Evolutionary conservation across 2,329 filamentous ascomycete species (phyloP).

Genomic region (Cladosporium austrohemisphaericum): DNA sequence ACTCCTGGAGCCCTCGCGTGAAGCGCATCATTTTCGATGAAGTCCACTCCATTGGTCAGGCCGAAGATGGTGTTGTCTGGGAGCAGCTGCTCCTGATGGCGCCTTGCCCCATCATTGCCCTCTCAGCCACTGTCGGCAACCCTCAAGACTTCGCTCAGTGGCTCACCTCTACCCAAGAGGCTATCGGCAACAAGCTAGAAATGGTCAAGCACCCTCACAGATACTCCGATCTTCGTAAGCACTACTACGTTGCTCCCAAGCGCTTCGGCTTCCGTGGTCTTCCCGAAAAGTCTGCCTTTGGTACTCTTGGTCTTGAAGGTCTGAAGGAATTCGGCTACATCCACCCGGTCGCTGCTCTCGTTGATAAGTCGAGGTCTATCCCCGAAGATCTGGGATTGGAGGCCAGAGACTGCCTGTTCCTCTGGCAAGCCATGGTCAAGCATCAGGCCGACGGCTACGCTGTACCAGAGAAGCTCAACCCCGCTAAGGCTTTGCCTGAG

Average conservation of each 20-base stretch:
- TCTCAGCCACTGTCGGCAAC: slow-evolving; percentile 77
- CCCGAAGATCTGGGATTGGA: slow-evolving; percentile 67
- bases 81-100: slow-evolving; percentile 71
- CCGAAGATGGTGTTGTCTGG: slow-evolving; percentile 73
- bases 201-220: slow-evolving; percentile 66
- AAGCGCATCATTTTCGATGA: slow-evolving; percentile 80
- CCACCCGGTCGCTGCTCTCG: slow-evolving; percentile 63
- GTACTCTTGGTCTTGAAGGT: slow-evolving; percentile 46
- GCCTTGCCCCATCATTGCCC: slow-evolving; percentile 72
- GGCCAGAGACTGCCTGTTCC: slow-evolving; percentile 63
- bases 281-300: slow-evolving; percentile 38
- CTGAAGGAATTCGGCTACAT: slow-evolving; percentile 54
- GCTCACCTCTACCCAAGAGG: slow-evolving; percentile 61
- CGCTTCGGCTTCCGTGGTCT: slow-evolving; percentile 53
- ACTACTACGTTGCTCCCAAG: slow-evolving; percentile 56
- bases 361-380: slow-evolving; percentile 59
- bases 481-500: slow-evolving; percentile 46
- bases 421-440: slow-evolving; percentile 63
- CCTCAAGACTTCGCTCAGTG: slow-evolving; percentile 66
- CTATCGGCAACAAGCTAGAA: slow-evolving; percentile 59
- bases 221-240: slow-evolving; percentile 77
- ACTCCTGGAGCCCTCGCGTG: slow-evolving; percentile 63
- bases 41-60: slow-evolving; percentile 74
- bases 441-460: slow-evolving; percentile 45
- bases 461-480: slow-evolving; percentile 50